A percentile compares a stretch with the other conserved stretches of the same genome.
phyloP scores from a whole-genome alignment of 2,329 filamentous ascomycete genomes.

The Aspergillus pseudoterreus region DNA sequence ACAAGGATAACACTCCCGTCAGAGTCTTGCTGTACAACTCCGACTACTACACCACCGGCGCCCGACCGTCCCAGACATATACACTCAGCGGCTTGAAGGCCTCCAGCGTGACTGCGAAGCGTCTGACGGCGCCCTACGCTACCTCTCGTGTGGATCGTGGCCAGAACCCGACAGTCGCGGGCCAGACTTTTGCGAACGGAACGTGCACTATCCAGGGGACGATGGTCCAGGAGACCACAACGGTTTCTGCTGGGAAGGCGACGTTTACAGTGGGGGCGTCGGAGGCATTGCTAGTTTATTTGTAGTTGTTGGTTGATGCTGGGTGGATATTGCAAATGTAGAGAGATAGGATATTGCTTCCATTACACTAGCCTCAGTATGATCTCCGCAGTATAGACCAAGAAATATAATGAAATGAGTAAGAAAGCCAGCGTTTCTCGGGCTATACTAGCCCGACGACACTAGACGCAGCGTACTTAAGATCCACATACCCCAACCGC shows the following conservation, averaged over 20 bases:
- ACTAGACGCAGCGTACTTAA: neutral
- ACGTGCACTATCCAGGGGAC: slow-evolving; percentile 44
- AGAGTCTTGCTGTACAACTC: slow-evolving; percentile 38
- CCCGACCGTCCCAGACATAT: slow-evolving; percentile 33
- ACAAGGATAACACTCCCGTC: slow-evolving; percentile 34
- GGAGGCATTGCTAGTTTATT: slow-evolving; percentile 49
- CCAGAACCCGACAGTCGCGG: slow-evolving; percentile 42
- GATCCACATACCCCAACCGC: neutral
- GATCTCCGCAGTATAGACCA: slow-evolving; percentile 22
- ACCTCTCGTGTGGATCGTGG: slow-evolving; percentile 45
- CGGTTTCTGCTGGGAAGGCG: slow-evolving; percentile 26
- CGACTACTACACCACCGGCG: slow-evolving; percentile 30
- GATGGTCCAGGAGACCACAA: slow-evolving; percentile 19
- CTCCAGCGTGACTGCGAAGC: slow-evolving; percentile 38
- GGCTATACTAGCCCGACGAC: neutral
- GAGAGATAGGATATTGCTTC: slow-evolving; percentile 11
- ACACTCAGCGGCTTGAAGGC: slow-evolving; percentile 41
- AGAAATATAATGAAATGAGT: slow-evolving; percentile 25
- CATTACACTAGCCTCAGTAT: no score
- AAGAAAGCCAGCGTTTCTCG: slow-evolving; percentile 20
- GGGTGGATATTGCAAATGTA: slow-evolving; percentile 36
- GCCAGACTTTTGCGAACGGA: slow-evolving; percentile 45
- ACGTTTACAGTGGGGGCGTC: slow-evolving; percentile 44
- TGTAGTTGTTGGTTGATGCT: slow-evolving; percentile 18
- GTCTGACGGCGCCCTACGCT: slow-evolving; percentile 45